Percentiles rank a stretch among this genome's conserved stretches.
These are phyloP conservation scores for Phialophora tarda DNA, from an alignment of 2,329 filamentous ascomycete genomes.

Conservation along the genomic window DNA sequence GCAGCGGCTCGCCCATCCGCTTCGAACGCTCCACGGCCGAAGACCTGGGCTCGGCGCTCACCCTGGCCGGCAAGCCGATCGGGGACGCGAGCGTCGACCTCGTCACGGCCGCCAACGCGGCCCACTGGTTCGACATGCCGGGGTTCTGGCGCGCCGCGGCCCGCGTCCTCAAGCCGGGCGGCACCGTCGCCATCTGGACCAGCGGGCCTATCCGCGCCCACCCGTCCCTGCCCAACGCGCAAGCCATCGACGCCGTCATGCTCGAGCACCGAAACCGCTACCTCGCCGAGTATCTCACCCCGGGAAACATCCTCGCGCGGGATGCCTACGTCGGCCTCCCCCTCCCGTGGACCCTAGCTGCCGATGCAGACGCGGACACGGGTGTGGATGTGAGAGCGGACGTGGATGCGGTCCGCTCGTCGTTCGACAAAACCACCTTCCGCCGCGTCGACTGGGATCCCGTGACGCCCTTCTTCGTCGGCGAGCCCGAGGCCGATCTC, in stretches of 20 bases:
- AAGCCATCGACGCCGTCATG: constrained; percentile 51
- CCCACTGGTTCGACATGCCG: constrained; percentile 64
- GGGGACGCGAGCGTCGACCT: constrained; percentile 50
- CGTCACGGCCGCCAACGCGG: constrained; percentile 56
- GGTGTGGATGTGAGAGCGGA: no score
- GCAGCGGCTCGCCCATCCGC: constrained; percentile 47
- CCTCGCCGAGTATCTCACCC: constrained; percentile 48
- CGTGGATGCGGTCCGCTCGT: constrained; percentile 24
- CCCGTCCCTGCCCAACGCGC: constrained; percentile 48
- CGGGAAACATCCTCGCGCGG: constrained; percentile 52
- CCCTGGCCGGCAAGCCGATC: no score
- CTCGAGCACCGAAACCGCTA: constrained; percentile 49
- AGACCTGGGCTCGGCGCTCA: neutral
- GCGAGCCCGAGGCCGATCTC: constrained; percentile 38
- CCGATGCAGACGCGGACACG: neutral
- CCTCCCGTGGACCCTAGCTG: constrained; percentile 55
- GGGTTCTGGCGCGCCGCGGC: constrained; percentile 57
- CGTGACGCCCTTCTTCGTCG: constrained; percentile 41
- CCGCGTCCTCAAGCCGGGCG: constrained; percentile 55
- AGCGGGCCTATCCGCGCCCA: constrained; percentile 40
- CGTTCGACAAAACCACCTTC: constrained; percentile 21
- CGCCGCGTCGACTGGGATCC: constrained; percentile 22
- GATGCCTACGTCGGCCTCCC: constrained; percentile 52
- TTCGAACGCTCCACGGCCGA: neutral
- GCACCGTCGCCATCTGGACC: constrained; percentile 61